phyloP scores from a whole-genome alignment of 257 asterid species.

The Fraxinus excelsior region DNA sequence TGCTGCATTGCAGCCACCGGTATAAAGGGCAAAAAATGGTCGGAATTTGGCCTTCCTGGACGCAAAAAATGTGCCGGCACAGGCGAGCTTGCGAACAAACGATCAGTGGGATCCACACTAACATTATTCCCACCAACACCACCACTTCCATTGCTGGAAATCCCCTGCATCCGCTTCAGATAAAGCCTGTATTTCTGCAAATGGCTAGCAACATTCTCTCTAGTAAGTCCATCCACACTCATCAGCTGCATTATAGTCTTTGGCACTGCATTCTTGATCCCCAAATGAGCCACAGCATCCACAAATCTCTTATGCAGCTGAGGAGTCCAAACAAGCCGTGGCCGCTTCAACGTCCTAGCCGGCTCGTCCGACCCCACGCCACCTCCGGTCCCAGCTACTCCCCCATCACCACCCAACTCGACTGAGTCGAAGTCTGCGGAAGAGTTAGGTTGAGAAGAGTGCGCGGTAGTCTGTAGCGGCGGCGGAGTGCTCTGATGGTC shows the following conservation, averaged over 20 bases:
- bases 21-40: slow-evolving; percentile 37
- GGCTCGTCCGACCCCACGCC: slow-evolving; percentile 39
- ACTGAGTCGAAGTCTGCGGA: slow-evolving; percentile 66
- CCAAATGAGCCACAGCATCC: slow-evolving; percentile 53
- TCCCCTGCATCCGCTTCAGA: slow-evolving; percentile 49
- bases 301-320: slow-evolving; percentile 58
- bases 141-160: slow-evolving; percentile 19
- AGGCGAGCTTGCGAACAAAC: slow-evolving; percentile 42
- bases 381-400: slow-evolving; percentile 31
- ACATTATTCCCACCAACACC: slow-evolving; percentile 24
- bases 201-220: slow-evolving; percentile 57
- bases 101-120: slow-evolving; percentile 32
- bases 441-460: slow-evolving; percentile 54
- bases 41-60: slow-evolving; percentile 31
- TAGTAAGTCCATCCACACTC: slow-evolving; percentile 54
- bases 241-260: slow-evolving; percentile 58
- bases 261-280: slow-evolving; percentile 57
- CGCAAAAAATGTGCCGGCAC: slow-evolving; percentile 43
- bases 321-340: slow-evolving; percentile 59
- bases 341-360: slow-evolving; percentile 47
- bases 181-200: slow-evolving; percentile 50
- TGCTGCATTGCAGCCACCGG: slow-evolving; percentile 29
- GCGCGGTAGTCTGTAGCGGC: slow-evolving; percentile 44
- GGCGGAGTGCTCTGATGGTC: slow-evolving; percentile 17
- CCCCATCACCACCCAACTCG: slow-evolving; percentile 52